A percentile compares a stretch with the other conserved stretches of the same genome.
These are phyloP conservation scores for Tieghemostelium lacteum DNA, from an alignment of 78 protist species.

Conservation along the genomic window DNA sequence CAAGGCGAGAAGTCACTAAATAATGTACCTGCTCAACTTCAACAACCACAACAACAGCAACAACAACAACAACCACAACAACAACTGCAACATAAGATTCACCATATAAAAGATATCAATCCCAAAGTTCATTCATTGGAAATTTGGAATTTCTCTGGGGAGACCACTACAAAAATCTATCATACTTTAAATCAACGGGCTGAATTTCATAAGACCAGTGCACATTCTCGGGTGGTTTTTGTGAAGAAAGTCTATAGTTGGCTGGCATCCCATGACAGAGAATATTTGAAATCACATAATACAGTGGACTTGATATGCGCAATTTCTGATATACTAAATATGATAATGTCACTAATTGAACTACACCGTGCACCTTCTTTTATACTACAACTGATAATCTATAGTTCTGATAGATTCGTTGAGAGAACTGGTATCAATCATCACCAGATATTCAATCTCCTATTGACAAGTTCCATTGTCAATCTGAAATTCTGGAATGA, in stretches of 20 bases:
- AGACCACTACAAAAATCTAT: slow-evolving; percentile 38
- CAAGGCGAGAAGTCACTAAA: background rate
- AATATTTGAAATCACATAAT: slow-evolving; percentile 35
- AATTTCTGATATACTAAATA: slow-evolving; percentile 51
- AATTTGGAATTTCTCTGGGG: slow-evolving; percentile 66
- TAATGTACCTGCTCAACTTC: background rate
- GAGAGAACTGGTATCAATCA: slow-evolving; percentile 61
- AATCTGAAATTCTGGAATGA: slow-evolving; percentile 76
- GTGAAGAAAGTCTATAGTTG: slow-evolving; percentile 58
- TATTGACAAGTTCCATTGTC: slow-evolving; percentile 69
- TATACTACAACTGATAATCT: slow-evolving; percentile 29
- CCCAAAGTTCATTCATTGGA: slow-evolving; percentile 45
- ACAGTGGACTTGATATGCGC: slow-evolving; percentile 52
- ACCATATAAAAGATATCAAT: background rate
- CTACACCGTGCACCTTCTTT: slow-evolving; percentile 59
- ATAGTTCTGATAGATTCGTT: slow-evolving; percentile 56
- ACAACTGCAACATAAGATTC: background rate
- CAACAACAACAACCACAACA: background rate
- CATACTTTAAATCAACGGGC: slow-evolving; percentile 58
- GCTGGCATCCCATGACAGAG: slow-evolving; percentile 62
- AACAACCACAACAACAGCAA: slow-evolving; percentile 4
- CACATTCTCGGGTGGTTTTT: slow-evolving; percentile 30
- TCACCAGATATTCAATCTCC: slow-evolving; percentile 44
- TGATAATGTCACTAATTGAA: slow-evolving; percentile 61
- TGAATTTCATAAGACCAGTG: slow-evolving; percentile 27